A percentile compares a stretch with the other conserved stretches of the same genome.
These are phyloP conservation scores for Saccharomycopsis olivae DNA, from an alignment of 805 yeast species.

Conservation along the genomic window DNA sequence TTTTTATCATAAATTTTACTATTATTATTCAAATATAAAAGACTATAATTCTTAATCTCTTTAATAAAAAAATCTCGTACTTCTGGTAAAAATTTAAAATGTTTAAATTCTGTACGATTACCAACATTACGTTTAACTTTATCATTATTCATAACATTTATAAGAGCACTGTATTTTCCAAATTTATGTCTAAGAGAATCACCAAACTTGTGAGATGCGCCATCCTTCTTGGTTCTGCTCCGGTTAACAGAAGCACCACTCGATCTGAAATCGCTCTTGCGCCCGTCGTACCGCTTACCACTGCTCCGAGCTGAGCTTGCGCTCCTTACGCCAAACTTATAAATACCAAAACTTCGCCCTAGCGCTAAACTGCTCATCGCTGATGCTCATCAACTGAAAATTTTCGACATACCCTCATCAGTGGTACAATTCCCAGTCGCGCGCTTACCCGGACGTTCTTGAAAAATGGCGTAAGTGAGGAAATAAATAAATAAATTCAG, in stretches of 20 bases:
- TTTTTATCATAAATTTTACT: conserved; percentile 25
- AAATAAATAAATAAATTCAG: too few relatives aligned
- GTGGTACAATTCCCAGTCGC: too few relatives aligned
- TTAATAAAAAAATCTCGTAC: conserved; percentile 50
- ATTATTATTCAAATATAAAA: conserved; percentile 27
- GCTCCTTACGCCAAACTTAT: too few relatives aligned
- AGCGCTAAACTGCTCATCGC: too few relatives aligned
- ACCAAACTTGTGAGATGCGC: conserved; percentile 3
- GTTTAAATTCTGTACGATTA: conserved; percentile 28
- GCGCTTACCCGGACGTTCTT: too few relatives aligned
- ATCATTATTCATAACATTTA: conserved; percentile 4
- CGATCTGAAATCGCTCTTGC: neutral
- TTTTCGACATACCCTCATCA: too few relatives aligned
- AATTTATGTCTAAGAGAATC: conserved; percentile 6
- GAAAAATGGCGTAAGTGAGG: too few relatives aligned
- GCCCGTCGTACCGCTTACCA: too few relatives aligned
- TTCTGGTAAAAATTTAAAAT: conserved; percentile 53
- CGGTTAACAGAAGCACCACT: too few relatives aligned
- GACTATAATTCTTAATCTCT: conserved; percentile 40
- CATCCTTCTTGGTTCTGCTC: neutral
- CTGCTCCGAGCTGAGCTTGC: too few relatives aligned
- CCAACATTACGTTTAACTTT: neutral
- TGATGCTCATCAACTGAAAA: too few relatives aligned
- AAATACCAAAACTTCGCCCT: too few relatives aligned
- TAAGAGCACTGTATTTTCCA: conserved; percentile 11